Conservation (phyloP, 1,139 yeast genomes). For the Eremothecium sinecaudum region DNA sequence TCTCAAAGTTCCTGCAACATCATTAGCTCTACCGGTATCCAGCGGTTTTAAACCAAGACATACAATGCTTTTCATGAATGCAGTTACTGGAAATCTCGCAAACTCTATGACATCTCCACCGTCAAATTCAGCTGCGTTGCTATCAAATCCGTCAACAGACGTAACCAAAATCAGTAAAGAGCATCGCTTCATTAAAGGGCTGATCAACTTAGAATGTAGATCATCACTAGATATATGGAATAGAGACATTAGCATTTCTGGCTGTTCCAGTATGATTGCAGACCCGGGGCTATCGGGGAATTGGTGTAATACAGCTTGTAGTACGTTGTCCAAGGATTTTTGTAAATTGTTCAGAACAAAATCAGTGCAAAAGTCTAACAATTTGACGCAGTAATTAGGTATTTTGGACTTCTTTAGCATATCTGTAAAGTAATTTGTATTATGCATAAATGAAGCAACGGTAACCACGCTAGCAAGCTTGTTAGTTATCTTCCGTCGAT, state of each 20-base stretch:
- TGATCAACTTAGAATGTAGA: conserved; percentile 20
- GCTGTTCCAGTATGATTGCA: conserved; percentile 25
- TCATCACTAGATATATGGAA: conserved; percentile 24
- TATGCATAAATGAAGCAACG: conserved; percentile 27
- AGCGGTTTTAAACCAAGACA: conserved; percentile 50
- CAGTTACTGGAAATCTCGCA: conserved; percentile 18
- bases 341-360: conserved; percentile 23
- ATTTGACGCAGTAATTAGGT: conserved; percentile 12
- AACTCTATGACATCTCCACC: conserved; percentile 18
- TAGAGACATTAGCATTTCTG: conserved; percentile 26
- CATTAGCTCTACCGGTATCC: conserved; percentile 74
- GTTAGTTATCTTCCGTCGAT: background rate
- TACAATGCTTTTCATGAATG: conserved; percentile 21
- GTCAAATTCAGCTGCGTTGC: conserved; percentile 9
- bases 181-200: conserved; percentile 22
- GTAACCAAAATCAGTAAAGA: conserved; percentile 21
- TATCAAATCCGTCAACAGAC: conserved; percentile 16
- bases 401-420: conserved; percentile 20
- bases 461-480: conserved; percentile 10
- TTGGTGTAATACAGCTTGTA: conserved; percentile 14
- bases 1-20: conserved; percentile 63
- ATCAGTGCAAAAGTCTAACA: conserved; percentile 22
- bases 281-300: conserved; percentile 13
- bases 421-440: conserved; percentile 14
- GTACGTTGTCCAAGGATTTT: conserved; percentile 24